phyloP scores from a whole-genome alignment of 257 asterid species.

The Scutellaria minor region DNA sequence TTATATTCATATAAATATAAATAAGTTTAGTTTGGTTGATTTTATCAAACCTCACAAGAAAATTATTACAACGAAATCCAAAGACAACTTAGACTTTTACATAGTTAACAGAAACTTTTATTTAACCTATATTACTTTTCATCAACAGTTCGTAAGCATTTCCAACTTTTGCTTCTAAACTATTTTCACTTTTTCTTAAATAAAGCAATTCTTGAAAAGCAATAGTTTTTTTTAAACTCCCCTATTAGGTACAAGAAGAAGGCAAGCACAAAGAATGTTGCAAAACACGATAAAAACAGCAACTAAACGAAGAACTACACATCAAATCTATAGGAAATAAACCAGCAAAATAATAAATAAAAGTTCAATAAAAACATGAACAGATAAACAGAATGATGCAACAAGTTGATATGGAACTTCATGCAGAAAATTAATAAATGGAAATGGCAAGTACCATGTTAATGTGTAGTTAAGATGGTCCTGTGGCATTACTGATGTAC shows the following conservation, averaged over 20 bases:
- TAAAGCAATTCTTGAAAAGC: background rate
- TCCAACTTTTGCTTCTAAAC: background rate
- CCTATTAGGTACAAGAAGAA: conserved; percentile 1
- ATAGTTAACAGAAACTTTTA: background rate
- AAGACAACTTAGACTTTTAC: background rate
- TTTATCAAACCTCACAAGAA: conserved; percentile 2
- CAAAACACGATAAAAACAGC: conserved; percentile 18
- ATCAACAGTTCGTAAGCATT: background rate
- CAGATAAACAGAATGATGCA: background rate
- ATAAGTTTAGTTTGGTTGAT: background rate
- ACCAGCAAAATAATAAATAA: background rate
- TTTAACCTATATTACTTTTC: conserved; percentile 1
- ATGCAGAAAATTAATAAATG: conserved; percentile 15
- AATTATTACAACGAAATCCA: background rate
- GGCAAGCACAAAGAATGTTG: background rate
- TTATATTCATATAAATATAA: background rate
- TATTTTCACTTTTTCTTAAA: conserved; percentile 5
- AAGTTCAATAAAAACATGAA: conserved; percentile 13
- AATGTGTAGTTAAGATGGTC: conserved; percentile 86
- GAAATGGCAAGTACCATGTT: conserved; percentile 67
- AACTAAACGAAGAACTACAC: background rate
- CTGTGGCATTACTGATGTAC: conserved; percentile 94
- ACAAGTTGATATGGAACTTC: conserved; percentile 6
- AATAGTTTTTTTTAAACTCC: background rate
- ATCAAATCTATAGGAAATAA: background rate